Evolutionary conservation across 2,329 filamentous ascomycete species (phyloP), one percentile per base, ranked within the genome.

Genomic region (Trichoderma sp.): DNA sequence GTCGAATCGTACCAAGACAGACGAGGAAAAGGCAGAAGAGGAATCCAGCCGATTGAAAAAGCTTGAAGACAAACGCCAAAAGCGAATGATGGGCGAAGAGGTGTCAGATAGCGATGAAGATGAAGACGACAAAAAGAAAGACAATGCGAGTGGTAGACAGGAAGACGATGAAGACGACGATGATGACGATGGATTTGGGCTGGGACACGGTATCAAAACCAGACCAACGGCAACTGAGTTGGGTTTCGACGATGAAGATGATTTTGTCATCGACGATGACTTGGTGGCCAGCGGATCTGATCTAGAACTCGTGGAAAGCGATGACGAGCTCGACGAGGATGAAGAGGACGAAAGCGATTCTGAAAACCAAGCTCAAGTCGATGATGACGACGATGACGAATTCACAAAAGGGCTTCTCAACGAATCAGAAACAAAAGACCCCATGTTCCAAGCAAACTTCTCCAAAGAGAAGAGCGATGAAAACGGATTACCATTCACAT

Each of bases 181-280:
- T 16, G 64, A 67, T 29, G 64, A 88, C 37, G 64, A 88, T 43
- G 84, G 86, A 68, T 91, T 88, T 76, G 86, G 87, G 3, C 81
- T 91, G 19, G 89, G 89, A 40, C 77, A 79, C 60, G 88, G 88
- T 55, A 87, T 90, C 72, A 87, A 83, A 74, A 81, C 83, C 65
- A 83, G 84, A 29, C 84, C 84, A 37, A 88, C 87, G 8, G 86
- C 85, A 4, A 84, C 86, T 13, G 86, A 91, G 69, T 79, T 94
- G 21, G 92, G 89, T 6, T 90, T 97, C 40, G 94, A 97, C 72
- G 95, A 97, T 74, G 95, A 98, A 77, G 95, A 98, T 74, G 93
- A 97, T 74, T 98, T 98, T 75, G 78, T 95, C 31, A 89, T 97
- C 71, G 95, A 98, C 70, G 92, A 96, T 71, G 91, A 97, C 76